A percentile compares a stretch with the other conserved stretches of the same genome.
Conservation (phyloP, 2,329 filamentous ascomycete genomes). For the Exophiala bonariae region DNA sequence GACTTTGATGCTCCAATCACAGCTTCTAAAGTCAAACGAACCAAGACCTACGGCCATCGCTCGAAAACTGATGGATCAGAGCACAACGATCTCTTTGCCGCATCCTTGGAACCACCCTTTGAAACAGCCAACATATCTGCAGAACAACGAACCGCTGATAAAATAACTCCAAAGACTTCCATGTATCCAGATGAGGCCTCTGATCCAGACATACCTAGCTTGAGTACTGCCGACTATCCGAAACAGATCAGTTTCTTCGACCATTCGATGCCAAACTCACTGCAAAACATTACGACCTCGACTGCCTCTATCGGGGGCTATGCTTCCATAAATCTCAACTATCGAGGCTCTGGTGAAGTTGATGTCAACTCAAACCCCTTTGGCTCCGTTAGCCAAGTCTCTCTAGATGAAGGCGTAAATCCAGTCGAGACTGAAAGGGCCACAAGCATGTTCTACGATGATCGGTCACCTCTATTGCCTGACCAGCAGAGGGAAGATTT, state of each 20-base stretch:
- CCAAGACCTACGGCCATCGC: conserved; percentile 18
- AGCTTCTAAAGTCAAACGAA: conserved; percentile 11
- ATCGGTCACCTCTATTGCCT: no score
- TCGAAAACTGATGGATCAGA: conserved; percentile 11
- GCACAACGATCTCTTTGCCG: conserved; percentile 14
- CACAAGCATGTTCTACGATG: no score
- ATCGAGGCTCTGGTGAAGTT: conserved; percentile 18
- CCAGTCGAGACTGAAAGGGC: conserved; percentile 4
- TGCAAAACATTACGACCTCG: conserved; percentile 16
- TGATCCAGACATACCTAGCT: no score
- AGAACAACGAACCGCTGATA: neutral
- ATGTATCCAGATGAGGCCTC: no score
- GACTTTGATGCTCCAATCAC: neutral
- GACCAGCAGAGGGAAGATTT: no score
- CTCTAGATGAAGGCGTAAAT: conserved; percentile 15
- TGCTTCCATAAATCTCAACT: conserved; percentile 26
- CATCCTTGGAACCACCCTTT: neutral
- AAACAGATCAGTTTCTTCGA: conserved; percentile 1
- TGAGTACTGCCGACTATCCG: no score
- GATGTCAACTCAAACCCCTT: conserved; percentile 26
- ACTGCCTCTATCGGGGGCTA: conserved; percentile 27
- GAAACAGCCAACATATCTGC: neutral
- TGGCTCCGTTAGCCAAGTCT: conserved; percentile 24
- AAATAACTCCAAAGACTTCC: neutral
- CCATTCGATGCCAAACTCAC: conserved; percentile 7